Evolutionary conservation across 2,329 filamentous ascomycete species (phyloP).

Genomic region (Beauveria sp.): DNA sequence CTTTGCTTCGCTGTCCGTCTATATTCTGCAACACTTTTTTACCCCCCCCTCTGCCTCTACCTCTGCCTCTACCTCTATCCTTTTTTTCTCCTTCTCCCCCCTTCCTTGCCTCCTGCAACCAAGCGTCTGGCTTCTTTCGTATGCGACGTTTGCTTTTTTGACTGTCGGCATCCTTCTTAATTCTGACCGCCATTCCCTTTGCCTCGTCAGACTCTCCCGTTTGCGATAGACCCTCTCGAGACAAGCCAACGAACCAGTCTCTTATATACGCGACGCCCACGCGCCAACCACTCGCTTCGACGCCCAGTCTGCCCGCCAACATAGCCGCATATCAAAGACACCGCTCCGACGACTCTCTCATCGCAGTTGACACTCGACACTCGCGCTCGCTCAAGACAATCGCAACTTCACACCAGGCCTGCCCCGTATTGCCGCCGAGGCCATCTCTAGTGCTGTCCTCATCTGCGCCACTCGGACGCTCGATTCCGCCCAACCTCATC

Average conservation of each 20-base stretch:
- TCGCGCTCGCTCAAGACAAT: background rate
- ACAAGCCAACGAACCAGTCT: background rate
- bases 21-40: conserved; percentile 6
- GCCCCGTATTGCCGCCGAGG: background rate
- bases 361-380: background rate
- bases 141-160: background rate
- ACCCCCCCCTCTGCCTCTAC: background rate
- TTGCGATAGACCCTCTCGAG: background rate
- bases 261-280: conserved; percentile 5
- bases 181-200: background rate
- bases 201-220: background rate
- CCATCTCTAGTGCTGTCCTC: background rate
- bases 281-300: background rate
- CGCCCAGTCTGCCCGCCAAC: background rate
- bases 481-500: background rate
- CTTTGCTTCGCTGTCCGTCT: background rate
- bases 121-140: conserved; percentile 5
- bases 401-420: background rate
- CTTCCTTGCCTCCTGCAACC: background rate
- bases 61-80: background rate
- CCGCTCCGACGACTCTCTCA: background rate
- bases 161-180: background rate
- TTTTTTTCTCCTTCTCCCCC: background rate
- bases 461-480: background rate
- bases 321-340: background rate